phyloP scores from a whole-genome alignment of 2,329 filamentous ascomycete genomes.

The Fusarium sp. region DNA sequence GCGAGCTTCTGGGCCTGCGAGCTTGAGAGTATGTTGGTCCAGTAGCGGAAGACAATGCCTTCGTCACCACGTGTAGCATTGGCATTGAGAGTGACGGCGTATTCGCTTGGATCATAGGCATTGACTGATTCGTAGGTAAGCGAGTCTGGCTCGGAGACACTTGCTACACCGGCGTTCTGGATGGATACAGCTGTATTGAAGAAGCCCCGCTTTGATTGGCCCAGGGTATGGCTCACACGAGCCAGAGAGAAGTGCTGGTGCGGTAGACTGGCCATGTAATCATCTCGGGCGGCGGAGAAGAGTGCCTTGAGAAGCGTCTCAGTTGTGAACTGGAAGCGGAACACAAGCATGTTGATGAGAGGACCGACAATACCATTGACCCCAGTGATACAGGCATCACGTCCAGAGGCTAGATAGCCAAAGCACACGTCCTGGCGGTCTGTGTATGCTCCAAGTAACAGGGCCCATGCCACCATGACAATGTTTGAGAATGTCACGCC shows the following conservation, averaged over 20 bases:
- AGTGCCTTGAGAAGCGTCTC: slow-evolving; percentile 38
- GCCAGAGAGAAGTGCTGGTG: slow-evolving; percentile 61
- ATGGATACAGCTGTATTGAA: slow-evolving; percentile 49
- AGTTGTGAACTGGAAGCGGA: slow-evolving; percentile 50
- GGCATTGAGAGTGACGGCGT: slow-evolving; percentile 44
- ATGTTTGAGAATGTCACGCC: slow-evolving; percentile 59
- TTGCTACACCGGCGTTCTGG: slow-evolving; percentile 33
- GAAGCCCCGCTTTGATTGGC: slow-evolving; percentile 33
- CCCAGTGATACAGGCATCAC: slow-evolving; percentile 27
- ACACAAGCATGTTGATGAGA: slow-evolving; percentile 60
- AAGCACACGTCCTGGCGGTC: slow-evolving; percentile 58
- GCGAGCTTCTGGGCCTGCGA: slow-evolving; percentile 31
- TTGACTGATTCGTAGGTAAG: slow-evolving; percentile 28
- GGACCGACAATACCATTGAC: slow-evolving; percentile 31
- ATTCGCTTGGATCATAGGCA: slow-evolving; percentile 43
- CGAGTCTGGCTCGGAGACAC: background rate
- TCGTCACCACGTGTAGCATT: slow-evolving; percentile 36
- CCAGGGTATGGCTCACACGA: slow-evolving; percentile 49
- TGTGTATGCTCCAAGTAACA: slow-evolving; percentile 58
- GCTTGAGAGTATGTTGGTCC: slow-evolving; percentile 24
- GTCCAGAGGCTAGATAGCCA: slow-evolving; percentile 46
- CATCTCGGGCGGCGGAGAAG: slow-evolving; percentile 46
- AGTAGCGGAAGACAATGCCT: slow-evolving; percentile 37
- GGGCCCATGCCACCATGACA: slow-evolving; percentile 60
- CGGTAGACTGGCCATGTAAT: slow-evolving; percentile 44